Evolutionary conservation across 1,284 basidiomycete genomes (phyloP), one percentile per base, ranked within the genome.

Genomic region (Cryptococcus hybrid): DNA sequence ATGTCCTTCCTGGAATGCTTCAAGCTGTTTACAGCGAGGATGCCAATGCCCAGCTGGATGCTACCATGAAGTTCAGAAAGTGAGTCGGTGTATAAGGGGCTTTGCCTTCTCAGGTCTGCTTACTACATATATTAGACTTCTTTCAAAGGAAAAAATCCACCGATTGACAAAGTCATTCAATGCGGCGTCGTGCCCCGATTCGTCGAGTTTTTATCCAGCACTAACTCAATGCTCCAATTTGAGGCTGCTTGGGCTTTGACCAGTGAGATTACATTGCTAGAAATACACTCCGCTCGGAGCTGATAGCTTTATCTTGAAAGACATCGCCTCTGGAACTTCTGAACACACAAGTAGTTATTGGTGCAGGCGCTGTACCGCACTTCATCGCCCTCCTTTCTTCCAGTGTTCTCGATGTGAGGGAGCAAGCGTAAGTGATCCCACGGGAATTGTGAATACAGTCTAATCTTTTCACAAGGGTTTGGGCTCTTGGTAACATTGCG

Each of bases 211-310:
- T 82, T 99, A 66, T 84, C 85, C 67, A 87, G 83, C 64, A 86
- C 87, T 57, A 90, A 95, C 78, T 88, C 91, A 52, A 95, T 98
- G 92, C 87, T 99, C 68, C 94, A 96, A 91, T 99, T 99, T 72
- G 95, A 99, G 80, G 95, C 96, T 54, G 96, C 96, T 6, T 99
- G 96, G 96, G 96, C 96, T 47, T 84, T 99, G 67, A 99, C 96
- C 71, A 99, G 74, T 76, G 47, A 63, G 73, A 64, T n/a, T 3
- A 34, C 3, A 9, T 36, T 15, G 45, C 30, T 48, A 39, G 18
- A 7, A 34, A 15, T 40, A 12, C 18, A 24, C 39, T 12, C 4
- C 35, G 8, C n/a, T 47, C 30, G 30, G 30, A 30, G 35, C 13
- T 49, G 34, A 35, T 52, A 38, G n/a, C n/a, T n/a, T n/a, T n/a